A percentile compares a stretch with the other conserved stretches of the same genome.
These are phyloP conservation scores for Tetrapisispora arboricola DNA, from an alignment of 805 yeast species.

Conservation along the genomic window DNA sequence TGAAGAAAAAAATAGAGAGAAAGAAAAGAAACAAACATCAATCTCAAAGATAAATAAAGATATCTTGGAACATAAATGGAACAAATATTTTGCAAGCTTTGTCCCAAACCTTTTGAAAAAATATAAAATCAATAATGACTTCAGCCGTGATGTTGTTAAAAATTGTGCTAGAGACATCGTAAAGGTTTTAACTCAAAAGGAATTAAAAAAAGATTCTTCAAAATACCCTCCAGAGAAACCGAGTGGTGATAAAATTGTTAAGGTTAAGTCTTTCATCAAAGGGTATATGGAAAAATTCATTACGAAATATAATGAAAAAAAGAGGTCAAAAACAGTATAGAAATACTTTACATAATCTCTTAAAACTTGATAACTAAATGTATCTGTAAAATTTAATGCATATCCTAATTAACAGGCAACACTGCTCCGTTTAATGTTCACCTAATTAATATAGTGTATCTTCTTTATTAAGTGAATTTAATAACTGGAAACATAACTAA, in stretches of 20 bases:
- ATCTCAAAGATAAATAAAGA: slow-evolving; percentile 10
- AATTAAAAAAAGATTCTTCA: slow-evolving; percentile 31
- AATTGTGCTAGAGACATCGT: slow-evolving; percentile 73
- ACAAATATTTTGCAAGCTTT: slow-evolving; percentile 48
- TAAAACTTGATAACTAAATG: neutral
- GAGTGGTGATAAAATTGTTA: slow-evolving; percentile 53
- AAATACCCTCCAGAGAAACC: slow-evolving; percentile 44
- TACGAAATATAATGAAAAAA: slow-evolving; percentile 34
- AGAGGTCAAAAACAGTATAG: neutral
- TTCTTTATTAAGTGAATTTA: neutral
- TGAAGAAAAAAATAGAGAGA: slow-evolving; percentile 12
- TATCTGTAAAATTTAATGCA: neutral
- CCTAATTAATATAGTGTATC: too few species aligned
- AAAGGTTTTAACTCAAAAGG: slow-evolving; percentile 57
- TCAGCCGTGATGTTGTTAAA: slow-evolving; percentile 68
- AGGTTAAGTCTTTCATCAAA: slow-evolving; percentile 54
- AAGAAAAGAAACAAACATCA: slow-evolving; percentile 9
- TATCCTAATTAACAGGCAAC: too few species aligned
- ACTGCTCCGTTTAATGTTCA: too few species aligned
- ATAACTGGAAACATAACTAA: too few species aligned
- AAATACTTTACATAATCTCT: too few species aligned
- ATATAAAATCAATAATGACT: slow-evolving; percentile 39
- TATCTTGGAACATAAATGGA: slow-evolving; percentile 29
- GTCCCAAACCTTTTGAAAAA: slow-evolving; percentile 73
- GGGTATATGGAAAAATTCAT: slow-evolving; percentile 59